A percentile compares a stretch with the other conserved stretches of the same genome.
Evolutionary conservation across 179 eudicot genomes (phyloP).

Genomic region (Amaranthus tricolor): DNA sequence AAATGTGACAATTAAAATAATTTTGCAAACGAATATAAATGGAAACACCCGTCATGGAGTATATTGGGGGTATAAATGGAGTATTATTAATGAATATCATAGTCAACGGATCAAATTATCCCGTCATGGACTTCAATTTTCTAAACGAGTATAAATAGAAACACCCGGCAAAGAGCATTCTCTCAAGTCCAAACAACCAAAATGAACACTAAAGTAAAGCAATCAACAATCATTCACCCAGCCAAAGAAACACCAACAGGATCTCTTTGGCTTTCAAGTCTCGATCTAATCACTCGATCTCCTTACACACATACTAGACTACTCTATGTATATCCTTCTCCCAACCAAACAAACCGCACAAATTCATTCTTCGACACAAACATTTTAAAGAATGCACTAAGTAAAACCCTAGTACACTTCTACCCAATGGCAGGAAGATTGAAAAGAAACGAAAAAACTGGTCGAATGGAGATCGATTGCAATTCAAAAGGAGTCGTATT

Average conservation of each 20-base stretch:
- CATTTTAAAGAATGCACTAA: not conserved
- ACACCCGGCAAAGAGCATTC: no score
- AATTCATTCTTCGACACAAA: not conserved
- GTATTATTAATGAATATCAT: no score
- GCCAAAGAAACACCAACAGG: conserved; percentile 15
- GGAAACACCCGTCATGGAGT: no score
- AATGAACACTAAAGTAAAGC: not conserved
- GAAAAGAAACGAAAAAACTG: not conserved
- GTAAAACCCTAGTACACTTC: conserved; percentile 11
- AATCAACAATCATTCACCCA: conserved; percentile 15
- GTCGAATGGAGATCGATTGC: conserved; percentile 20
- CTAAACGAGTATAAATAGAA: no score
- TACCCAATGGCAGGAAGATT: conserved; percentile 26
- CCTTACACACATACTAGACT: conserved; percentile 20
- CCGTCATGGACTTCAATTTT: no score
- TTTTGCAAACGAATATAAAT: no score
- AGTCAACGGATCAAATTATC: no score
- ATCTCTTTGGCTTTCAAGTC: conserved; percentile 15
- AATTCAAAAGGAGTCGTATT: conserved; percentile 13
- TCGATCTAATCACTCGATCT: conserved; percentile 19
- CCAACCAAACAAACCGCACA: not conserved
- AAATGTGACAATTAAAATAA: no score
- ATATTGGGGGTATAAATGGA: no score
- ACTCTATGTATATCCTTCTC: not conserved
- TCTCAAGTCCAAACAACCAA: no score